Conservation (phyloP, 2,329 filamentous ascomycete genomes). For the Onygena corvina region DNA sequence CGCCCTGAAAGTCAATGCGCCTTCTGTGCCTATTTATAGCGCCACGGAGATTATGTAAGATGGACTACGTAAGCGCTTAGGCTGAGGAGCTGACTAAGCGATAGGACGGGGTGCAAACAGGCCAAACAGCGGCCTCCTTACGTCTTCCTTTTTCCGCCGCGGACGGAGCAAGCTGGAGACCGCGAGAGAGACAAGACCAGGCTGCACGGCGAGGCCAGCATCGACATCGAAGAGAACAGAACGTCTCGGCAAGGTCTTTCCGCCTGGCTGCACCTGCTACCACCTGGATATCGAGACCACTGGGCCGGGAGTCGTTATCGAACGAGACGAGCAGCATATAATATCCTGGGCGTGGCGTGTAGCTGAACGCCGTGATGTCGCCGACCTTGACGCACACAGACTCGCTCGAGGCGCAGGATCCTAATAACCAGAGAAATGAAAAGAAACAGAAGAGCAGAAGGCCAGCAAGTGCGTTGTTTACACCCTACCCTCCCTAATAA, state of each 20-base stretch:
- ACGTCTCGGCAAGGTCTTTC: too few species aligned
- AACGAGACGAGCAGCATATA: neutral
- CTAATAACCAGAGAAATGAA: conserved; percentile 34
- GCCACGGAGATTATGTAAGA: neutral
- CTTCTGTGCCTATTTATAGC: conserved; percentile 1
- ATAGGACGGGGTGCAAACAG: neutral
- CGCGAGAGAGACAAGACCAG: neutral
- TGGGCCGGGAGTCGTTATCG: neutral
- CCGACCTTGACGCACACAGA: conserved; percentile 30
- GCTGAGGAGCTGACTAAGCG: neutral
- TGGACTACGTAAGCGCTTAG: neutral
- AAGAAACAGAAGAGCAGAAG: conserved; percentile 85
- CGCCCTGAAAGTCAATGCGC: neutral
- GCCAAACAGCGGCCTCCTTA: neutral
- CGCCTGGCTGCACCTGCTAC: neutral
- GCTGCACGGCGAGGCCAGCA: too few species aligned
- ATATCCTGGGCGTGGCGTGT: conserved; percentile 1
- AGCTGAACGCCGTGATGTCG: conserved; percentile 26
- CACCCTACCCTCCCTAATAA: conserved; percentile 3
- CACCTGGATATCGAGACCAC: neutral
- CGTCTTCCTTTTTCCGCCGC: neutral
- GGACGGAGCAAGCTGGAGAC: neutral
- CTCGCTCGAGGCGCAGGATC: conserved; percentile 35
- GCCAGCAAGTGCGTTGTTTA: conserved; percentile 61
- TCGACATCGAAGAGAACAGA: too few species aligned